Evolutionary conservation across 2,329 filamentous ascomycete species (phyloP).

Genomic region (Fusarium pseudoanthophilum): DNA sequence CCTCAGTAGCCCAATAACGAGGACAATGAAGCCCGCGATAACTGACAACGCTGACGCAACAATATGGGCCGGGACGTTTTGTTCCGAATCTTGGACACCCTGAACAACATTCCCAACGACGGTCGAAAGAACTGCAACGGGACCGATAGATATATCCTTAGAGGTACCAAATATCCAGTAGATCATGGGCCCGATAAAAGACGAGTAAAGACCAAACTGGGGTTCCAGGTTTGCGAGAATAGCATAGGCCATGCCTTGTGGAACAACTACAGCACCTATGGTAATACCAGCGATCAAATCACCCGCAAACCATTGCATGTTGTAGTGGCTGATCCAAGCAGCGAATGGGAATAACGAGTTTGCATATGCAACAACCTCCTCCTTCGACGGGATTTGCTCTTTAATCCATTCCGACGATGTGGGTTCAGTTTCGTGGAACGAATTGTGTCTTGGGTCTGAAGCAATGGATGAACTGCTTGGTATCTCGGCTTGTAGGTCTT

Average conservation of each 20-base stretch:
- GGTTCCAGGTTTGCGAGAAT: conserved; percentile 81
- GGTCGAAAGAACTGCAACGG: conserved; percentile 94
- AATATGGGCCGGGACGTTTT: conserved; percentile 68
- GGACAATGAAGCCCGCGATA: conserved; percentile 80
- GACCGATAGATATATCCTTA: conserved; percentile 97
- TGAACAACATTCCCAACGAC: conserved; percentile 85
- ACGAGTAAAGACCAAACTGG: conserved; percentile 85
- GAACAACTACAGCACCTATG: conserved; percentile 79
- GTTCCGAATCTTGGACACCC: conserved; percentile 66
- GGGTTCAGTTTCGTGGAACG: conserved; percentile 86
- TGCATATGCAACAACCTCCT: conserved; percentile 69
- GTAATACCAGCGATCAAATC: conserved; percentile 83
- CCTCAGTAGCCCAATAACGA: conserved; percentile 80
- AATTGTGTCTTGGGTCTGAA: conserved; percentile 77
- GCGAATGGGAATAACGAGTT: conserved; percentile 85
- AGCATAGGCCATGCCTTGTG: conserved; percentile 96
- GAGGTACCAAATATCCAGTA: conserved; percentile 99
- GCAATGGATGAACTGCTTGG: conserved; percentile 83
- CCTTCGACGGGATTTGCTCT: conserved; percentile 68
- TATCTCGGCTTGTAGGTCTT: conserved; percentile 65
- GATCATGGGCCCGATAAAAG: conserved; percentile 92
- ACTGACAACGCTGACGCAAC: conserved; percentile 84
- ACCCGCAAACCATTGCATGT: conserved; percentile 86
- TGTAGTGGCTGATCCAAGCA: conserved; percentile 91
- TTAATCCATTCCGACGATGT: conserved; percentile 77